Base-by-base conservation (phyloP, 768 basidiomycete species). In the Boletus pseudopeckii region DNA sequence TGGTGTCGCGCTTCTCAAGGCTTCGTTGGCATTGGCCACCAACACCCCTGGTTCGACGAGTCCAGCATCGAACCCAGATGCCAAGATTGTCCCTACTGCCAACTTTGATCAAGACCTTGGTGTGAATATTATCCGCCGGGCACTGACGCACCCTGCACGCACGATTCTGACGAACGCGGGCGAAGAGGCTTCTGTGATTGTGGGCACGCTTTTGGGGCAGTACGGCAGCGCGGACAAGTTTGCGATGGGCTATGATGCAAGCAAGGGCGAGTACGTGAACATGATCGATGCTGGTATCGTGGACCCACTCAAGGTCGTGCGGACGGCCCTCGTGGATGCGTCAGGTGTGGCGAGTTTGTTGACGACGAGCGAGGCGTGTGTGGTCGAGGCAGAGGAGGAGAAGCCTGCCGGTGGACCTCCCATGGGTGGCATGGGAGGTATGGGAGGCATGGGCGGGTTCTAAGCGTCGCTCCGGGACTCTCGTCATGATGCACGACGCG, bases 41-140 rank as follows among this genome's bases (percentile, higher is more conserved):
- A 72, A 72, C 30, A 73, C 78, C 17, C 77, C 81, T 1, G 74
- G 77, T 3, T 69, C 72, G 33, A 62, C 80, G 11, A 71, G 71
- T 20, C 75, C 79, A 1, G 80, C 82, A 0, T 70, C 78, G 7
- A 76, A 78, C 15, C 70, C 82, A 3, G 78, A 82, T 62, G 81
- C 86, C 36, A 83, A 82, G 63, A 77, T 85, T 38, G 84, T 98
- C 65, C 71, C 80, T 18, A 92, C 89, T 1, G 73, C 76, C 71
- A 98, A 98, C 89, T 98, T 98, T 66, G 96, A 98, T 76, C 95
- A 98, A 67, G 86, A 93, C 64, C 90, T 99, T 52, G 96, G 96
- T 62, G 91, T 98, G 22, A 81, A 85, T 56, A 98, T 97, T 73
- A 90, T 97, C 71, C 84, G 87, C 32, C 84, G 90, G 28, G 94